phyloP scores from a whole-genome alignment of 1,139 yeast species.

The Diutina rugosa region DNA sequence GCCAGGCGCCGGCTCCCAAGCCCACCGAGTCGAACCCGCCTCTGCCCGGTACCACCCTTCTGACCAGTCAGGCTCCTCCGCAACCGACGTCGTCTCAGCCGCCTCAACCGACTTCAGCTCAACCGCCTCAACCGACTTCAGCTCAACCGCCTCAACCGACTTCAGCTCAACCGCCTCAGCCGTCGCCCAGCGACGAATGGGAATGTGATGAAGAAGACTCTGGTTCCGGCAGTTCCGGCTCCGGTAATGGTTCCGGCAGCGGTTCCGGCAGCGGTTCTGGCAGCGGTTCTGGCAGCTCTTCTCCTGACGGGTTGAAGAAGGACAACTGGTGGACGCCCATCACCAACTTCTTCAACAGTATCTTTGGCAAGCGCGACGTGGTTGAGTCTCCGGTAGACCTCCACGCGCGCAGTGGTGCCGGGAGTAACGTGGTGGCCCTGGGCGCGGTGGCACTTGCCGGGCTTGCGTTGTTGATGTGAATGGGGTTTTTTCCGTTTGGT shows the following conservation, averaged over 20 bases:
- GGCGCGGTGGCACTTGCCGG: background rate
- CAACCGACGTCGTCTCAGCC: background rate
- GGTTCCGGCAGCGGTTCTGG: background rate
- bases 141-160: background rate
- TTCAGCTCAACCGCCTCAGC: background rate
- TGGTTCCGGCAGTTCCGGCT: background rate
- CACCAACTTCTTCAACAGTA: background rate
- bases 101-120: background rate
- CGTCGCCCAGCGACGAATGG: background rate
- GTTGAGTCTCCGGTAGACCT: background rate
- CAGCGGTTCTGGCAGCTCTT: background rate
- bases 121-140: background rate
- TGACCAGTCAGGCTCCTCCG: background rate
- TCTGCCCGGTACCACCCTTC: no score
- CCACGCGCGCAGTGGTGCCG: background rate
- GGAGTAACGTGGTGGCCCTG: background rate
- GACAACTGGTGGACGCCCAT: background rate
- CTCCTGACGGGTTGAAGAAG: background rate
- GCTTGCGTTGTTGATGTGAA: background rate
- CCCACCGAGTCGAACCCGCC: no score
- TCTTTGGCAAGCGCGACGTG: background rate
- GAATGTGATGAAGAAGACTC: background rate
- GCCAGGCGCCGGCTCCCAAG: background rate
- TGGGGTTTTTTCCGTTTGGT: background rate
- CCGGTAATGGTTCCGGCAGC: background rate